A percentile compares a stretch with the other conserved stretches of the same genome.
These are phyloP conservation scores for Fonsecaea monophora DNA, from an alignment of 2,329 filamentous ascomycete genomes.

Conservation along the genomic window DNA sequence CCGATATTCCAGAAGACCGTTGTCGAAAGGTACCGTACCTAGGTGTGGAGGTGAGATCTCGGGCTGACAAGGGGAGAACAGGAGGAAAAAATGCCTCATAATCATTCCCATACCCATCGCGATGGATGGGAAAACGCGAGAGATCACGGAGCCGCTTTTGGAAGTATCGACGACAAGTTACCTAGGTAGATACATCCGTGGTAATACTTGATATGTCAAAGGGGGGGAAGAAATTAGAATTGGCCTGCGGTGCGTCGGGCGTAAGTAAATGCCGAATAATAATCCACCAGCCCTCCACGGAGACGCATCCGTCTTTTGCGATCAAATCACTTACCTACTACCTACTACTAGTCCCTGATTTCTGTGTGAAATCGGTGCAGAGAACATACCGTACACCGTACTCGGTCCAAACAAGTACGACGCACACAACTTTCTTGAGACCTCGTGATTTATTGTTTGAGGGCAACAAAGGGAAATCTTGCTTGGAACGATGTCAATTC, in stretches of 20 bases:
- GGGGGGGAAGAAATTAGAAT: neutral
- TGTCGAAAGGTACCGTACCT: slow-evolving; percentile 2
- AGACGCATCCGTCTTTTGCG: neutral
- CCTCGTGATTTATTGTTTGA: slow-evolving; percentile 2
- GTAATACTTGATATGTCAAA: too few relatives aligned
- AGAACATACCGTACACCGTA: too few relatives aligned
- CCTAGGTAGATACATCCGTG: too few relatives aligned
- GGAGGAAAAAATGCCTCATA: slow-evolving; percentile 22
- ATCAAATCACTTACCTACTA: too few relatives aligned
- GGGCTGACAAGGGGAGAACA: neutral
- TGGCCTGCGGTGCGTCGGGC: slow-evolving; percentile 12
- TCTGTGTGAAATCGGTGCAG: neutral
- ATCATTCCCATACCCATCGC: neutral
- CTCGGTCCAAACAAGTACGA: neutral
- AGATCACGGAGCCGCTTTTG: slow-evolving; percentile 7
- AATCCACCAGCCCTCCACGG: neutral
- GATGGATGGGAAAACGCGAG: slow-evolving; percentile 1
- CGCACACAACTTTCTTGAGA: neutral
- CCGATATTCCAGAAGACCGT: slow-evolving; percentile 18
- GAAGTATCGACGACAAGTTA: neutral
- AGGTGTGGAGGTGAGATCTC: neutral
- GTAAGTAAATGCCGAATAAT: slow-evolving; percentile 19
- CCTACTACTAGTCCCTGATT: slow-evolving; percentile 7
- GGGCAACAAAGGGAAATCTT: too few relatives aligned
- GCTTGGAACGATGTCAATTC: neutral